Evolutionary conservation across 768 basidiomycete species (phyloP), one percentile per base, ranked within the genome.

Genomic region (Rhizopogon vesiculosus): DNA sequence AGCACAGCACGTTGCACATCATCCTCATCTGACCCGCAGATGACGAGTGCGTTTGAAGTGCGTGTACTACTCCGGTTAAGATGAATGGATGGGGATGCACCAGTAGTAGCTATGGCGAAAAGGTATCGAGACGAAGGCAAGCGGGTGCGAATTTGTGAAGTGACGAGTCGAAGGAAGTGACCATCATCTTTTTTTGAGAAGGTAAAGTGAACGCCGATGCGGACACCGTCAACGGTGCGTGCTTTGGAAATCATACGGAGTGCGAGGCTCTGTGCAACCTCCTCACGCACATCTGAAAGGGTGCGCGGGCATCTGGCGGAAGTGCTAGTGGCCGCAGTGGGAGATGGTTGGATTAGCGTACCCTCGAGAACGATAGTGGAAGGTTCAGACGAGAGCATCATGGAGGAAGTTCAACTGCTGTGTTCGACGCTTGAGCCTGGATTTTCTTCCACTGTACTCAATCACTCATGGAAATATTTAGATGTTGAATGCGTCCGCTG

Each of bases 1-100:
- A 88, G 76, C 25, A 82, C 76, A 1, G 87, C 87, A 19, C 86
- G 82, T 51, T 85, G 80, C n/a, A 89, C 77, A 49, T 80, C 78
- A 8, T 79, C 76, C 10, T 73, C 68, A 1, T 78, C 76, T 7
- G 85, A 81, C 8, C 82, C 82, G 48, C 77, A 79, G 53, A 91
- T 74, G 53, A 89, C 72, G 12, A 91, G 72, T 3, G 77, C 73
- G 58, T 78, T 80, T 56, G 68, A 54, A 9, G 64, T 59, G 7
- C 61, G 60, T 41, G 54, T 6, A 8, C 25, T 13, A 38, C 19
- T 33, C 3, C 48, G 13, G 8, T 35, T 38, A 16, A 19, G 3
- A 38, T 35, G 48, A 15, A 61, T 61, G 2, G 75, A 66, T 6
- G 61, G 45, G 41, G 56, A 61, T 65, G 71, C 42, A 56, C 77